Percentiles rank a stretch among this genome's conserved stretches.
These are phyloP conservation scores for Nicotiana attenuata DNA, from an alignment of 257 asterid species.

Conservation along the genomic window DNA sequence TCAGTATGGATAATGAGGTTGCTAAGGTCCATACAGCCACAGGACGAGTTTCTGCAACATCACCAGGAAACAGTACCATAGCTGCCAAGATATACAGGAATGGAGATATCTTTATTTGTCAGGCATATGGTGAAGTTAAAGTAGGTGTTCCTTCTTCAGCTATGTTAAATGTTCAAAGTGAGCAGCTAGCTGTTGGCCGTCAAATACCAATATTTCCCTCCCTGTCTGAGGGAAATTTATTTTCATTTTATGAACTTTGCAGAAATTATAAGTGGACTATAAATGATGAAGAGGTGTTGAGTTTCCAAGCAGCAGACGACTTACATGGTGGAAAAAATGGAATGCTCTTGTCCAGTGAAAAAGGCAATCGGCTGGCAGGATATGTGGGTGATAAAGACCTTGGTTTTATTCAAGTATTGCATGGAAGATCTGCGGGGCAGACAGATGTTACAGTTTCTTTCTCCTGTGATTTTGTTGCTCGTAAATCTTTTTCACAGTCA, in stretches of 20 bases:
- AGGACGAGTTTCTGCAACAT: slow-evolving; percentile 62
- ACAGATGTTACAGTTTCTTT: slow-evolving; percentile 62
- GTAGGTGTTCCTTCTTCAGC: slow-evolving; percentile 86
- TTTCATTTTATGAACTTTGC: slow-evolving; percentile 82
- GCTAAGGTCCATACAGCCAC: slow-evolving; percentile 49
- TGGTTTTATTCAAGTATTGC: slow-evolving; percentile 56
- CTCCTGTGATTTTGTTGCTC: slow-evolving; percentile 51
- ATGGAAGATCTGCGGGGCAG: slow-evolving; percentile 72
- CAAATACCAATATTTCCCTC: slow-evolving; percentile 61
- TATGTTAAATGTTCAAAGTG: slow-evolving; percentile 63
- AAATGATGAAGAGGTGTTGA: slow-evolving; percentile 51
- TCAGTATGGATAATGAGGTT: slow-evolving; percentile 50
- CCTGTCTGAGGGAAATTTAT: slow-evolving; percentile 68
- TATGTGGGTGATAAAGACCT: slow-evolving; percentile 35
- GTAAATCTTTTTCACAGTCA: slow-evolving; percentile 39
- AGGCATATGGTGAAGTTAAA: slow-evolving; percentile 55
- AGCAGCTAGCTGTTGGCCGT: slow-evolving; percentile 60
- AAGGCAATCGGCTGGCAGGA: slow-evolving; percentile 27
- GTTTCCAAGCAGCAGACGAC: slow-evolving; percentile 30
- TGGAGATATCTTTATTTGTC: slow-evolving; percentile 54
- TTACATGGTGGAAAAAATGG: slow-evolving; percentile 18
- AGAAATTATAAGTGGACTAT: slow-evolving; percentile 59
- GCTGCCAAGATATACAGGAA: slow-evolving; percentile 59
- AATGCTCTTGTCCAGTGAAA: slow-evolving; percentile 13
- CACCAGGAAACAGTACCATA: slow-evolving; percentile 66